Base-by-base conservation (phyloP, 2,329 filamentous ascomycete genomes). In the Leptographium lundbergii region DNA sequence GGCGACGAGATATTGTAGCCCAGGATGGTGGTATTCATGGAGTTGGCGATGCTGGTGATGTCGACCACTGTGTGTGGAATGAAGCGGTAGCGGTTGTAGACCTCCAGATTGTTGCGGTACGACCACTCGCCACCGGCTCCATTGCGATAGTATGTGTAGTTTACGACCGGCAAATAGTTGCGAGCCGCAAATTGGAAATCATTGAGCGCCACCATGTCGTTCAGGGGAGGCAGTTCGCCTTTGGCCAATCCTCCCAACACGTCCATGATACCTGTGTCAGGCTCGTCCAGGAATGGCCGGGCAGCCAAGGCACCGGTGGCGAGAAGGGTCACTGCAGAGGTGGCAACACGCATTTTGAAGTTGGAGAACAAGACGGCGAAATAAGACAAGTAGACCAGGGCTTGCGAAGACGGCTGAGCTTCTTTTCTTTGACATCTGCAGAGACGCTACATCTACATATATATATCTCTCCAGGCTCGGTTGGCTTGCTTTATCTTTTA, bases 91-190 rank as follows among this genome's bases (percentile, higher is more conserved):
- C 77, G 74, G 61, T 72, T 69, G 67, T 73, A 82, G 32, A 76
- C 72, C 67, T 82, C 80, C 6, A 81, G 72, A 68, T 82, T 82
- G 67, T 81, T 80, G 55, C 79, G 73, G 68, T 81, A 81, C 1
- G 73, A 75, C 74, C 75, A 81, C 68, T 81, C 79, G 61, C 78
- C 79, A 4, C 73, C 78, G 4, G 78, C 78, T 24, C 78, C 79
- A 63, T 78, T 80, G 60, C 77, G 75, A 69, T 81, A 81, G 68
- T 80, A 81, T n/a, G 78, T 57, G 56, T 57, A 57, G 56, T 57
- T 57, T 4, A 91, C 91, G 7, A 88, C 88, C 2, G 92, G 92
- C 24, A 97, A 78, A 69, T 87, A 88, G 59, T 79, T 77, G 57
- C 78, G 77, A 59, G 73, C 74, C 10, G 77, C 67, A 24, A 25